Percentiles rank a stretch among this genome's conserved stretches.
These are phyloP conservation scores for Phanerochaete sordida DNA, from an alignment of 768 basidiomycete species.

Conservation along the genomic window DNA sequence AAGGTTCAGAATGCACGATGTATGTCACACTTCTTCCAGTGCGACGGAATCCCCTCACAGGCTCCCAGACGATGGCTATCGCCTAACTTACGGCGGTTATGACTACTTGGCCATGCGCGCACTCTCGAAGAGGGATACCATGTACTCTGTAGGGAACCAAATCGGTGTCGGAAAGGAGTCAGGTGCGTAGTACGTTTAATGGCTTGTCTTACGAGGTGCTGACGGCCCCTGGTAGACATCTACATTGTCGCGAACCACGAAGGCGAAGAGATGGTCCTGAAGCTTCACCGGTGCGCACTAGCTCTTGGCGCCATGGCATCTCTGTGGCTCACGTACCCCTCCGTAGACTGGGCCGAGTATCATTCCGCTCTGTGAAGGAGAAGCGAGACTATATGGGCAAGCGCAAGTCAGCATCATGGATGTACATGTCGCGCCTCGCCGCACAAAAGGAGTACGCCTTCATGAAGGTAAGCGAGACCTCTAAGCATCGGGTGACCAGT, in stretches of 20 bases:
- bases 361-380: slow-evolving; percentile 93
- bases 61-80: slow-evolving; percentile 86
- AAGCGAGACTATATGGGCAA: slow-evolving; percentile 97
- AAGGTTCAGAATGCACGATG: slow-evolving; percentile 92
- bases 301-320: not conserved
- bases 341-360: slow-evolving; percentile 88
- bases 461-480: slow-evolving; percentile 71
- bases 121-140: slow-evolving; percentile 82
- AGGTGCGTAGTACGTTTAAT: slow-evolving; percentile 46
- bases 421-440: slow-evolving; percentile 97
- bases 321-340: not conserved
- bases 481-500: not conserved
- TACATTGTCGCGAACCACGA: slow-evolving; percentile 86
- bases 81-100: slow-evolving; percentile 97
- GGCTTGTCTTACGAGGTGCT: not conserved
- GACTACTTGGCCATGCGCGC: slow-evolving; percentile 95
- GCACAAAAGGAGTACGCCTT: slow-evolving; percentile 99
- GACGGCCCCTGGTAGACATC: slow-evolving; percentile 52
- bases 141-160: slow-evolving; percentile 93
- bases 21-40: slow-evolving; percentile 32
- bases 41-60: not conserved
- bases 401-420: slow-evolving; percentile 95
- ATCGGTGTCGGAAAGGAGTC: slow-evolving; percentile 99
- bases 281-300: slow-evolving; percentile 77
- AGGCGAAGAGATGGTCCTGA: slow-evolving; percentile 85